These are phyloP conservation scores for Didymellaceae sp. DNA, from an alignment of 2,329 filamentous ascomycete species.

Conservation along the genomic window DNA sequence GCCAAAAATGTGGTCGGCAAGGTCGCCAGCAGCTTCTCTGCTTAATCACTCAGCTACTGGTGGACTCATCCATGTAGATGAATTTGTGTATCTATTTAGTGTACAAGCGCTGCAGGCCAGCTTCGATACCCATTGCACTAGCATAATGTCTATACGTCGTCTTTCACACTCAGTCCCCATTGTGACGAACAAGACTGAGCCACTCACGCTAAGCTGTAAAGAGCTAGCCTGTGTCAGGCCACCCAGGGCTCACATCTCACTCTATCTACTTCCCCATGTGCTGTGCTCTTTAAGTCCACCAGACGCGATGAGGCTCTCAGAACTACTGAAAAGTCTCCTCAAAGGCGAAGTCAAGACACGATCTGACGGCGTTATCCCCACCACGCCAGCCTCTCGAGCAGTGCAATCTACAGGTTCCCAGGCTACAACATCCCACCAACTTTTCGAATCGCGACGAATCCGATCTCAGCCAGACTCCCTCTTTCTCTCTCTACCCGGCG, in stretches of 20 bases:
- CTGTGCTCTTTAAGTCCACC: too few relatives aligned
- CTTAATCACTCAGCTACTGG: background rate
- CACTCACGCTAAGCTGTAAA: background rate
- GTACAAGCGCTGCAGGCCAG: slow-evolving; percentile 13
- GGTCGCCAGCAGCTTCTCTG: slow-evolving; percentile 9
- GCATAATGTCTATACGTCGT: slow-evolving; percentile 1
- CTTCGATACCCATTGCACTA: background rate
- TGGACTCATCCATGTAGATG: background rate
- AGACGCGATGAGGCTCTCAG: too few relatives aligned
- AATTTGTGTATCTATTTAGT: background rate
- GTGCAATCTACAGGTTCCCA: too few relatives aligned
- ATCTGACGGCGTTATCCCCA: too few relatives aligned
- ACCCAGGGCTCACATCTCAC: background rate
- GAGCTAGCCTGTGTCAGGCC: background rate
- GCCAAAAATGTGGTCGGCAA: slow-evolving; percentile 15
- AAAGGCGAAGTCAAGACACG: too few relatives aligned
- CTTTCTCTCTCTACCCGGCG: slow-evolving; percentile 21
- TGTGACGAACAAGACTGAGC: slow-evolving; percentile 9
- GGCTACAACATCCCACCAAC: background rate
- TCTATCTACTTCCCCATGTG: background rate
- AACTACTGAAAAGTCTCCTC: too few relatives aligned
- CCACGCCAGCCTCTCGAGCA: too few relatives aligned
- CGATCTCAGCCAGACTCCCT: background rate
- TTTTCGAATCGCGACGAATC: background rate
- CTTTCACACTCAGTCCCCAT: background rate